Base-by-base conservation (phyloP, 768 basidiomycete genomes). In the Rhizopogon salebrosus region DNA sequence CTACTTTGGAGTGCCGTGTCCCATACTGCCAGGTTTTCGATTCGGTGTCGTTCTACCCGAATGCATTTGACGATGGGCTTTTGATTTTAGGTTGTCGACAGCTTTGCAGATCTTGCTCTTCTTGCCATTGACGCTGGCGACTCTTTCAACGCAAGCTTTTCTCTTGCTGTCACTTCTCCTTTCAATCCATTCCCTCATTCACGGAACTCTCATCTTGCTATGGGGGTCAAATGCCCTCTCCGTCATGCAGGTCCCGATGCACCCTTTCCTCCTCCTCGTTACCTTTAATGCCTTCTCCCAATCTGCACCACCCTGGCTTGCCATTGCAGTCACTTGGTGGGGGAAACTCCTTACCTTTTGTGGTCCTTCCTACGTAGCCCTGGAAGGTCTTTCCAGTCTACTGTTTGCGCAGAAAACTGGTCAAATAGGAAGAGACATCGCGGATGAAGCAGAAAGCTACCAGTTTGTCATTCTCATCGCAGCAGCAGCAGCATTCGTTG, bases 201-300 rank as follows among this genome's bases (percentile, higher is more conserved):
- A 93, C 75, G 89, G 90, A 52, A 89, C 89, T 2, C 75, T 92
- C 61, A 74, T 82, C 54, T 75, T 88, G 38, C 59, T 89, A 53
- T 88, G 83, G 81, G 81, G 82, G 52, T 88, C 87, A 11, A 74
- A 81, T 41, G 78, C 81, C 13, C 75, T 92, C 48, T 83, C 88
- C 13, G 76, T 93, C 54, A 74, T 92, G 52, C 91, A 93, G 70
- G 80, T 92, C 29, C 91, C 91, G 8, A 84, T 91, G 75, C 90
- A 92, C 66, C 84, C 90, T 0, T 89, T 92, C 69, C 78, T 93
- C 31, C 82, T 93, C 39, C 84, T 93, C 45, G 80, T 92, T 53
- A 89, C 82, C 65, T 93, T 93, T 79, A 93, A 93, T 65, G 77
- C 84, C 35, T 92, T 91, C 68, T 81, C 89, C 2, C 76, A 84